Conservation (phyloP, 768 basidiomycete species). For the Leccinum aurantiacum region DNA sequence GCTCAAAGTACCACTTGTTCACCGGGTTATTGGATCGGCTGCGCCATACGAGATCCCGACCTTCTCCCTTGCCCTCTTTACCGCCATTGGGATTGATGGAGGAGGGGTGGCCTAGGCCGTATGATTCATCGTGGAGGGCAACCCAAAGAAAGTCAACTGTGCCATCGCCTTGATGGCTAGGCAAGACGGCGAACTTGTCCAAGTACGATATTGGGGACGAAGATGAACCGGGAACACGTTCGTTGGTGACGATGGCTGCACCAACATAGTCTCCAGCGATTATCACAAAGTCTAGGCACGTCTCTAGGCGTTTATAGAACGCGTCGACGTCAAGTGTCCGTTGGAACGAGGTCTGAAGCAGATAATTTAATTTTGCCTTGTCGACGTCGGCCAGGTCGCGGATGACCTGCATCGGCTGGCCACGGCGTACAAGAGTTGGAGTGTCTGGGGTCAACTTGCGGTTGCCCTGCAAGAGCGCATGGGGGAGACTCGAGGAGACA, state of each 20-base stretch:
- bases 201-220: slow-evolving; percentile 76
- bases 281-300: slow-evolving; percentile 84
- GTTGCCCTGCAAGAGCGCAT: slow-evolving; percentile 86
- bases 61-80: slow-evolving; percentile 82
- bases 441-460: slow-evolving; percentile 85
- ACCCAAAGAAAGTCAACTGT: slow-evolving; percentile 99
- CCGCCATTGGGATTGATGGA: slow-evolving; percentile 96
- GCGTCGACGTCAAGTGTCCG: slow-evolving; percentile 65
- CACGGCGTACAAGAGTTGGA: slow-evolving; percentile 89
- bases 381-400: slow-evolving; percentile 72
- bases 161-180: slow-evolving; percentile 94
- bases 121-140: slow-evolving; percentile 96
- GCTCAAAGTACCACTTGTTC: slow-evolving; percentile 99
- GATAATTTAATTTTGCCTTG: slow-evolving; percentile 64
- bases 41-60: slow-evolving; percentile 96
- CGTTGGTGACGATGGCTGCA: slow-evolving; percentile 88
- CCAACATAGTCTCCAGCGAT: slow-evolving; percentile 95
- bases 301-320: slow-evolving; percentile 79
- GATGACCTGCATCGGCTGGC: slow-evolving; percentile 82
- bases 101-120: slow-evolving; percentile 90
- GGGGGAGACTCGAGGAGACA: slow-evolving; percentile 91
- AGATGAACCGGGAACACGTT: slow-evolving; percentile 37
- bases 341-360: slow-evolving; percentile 87
- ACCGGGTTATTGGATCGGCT: slow-evolving; percentile 91
- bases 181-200: slow-evolving; percentile 97